Evolutionary conservation across 2,329 filamentous ascomycete genomes (phyloP).

Genomic region (Onygenales sp.): DNA sequence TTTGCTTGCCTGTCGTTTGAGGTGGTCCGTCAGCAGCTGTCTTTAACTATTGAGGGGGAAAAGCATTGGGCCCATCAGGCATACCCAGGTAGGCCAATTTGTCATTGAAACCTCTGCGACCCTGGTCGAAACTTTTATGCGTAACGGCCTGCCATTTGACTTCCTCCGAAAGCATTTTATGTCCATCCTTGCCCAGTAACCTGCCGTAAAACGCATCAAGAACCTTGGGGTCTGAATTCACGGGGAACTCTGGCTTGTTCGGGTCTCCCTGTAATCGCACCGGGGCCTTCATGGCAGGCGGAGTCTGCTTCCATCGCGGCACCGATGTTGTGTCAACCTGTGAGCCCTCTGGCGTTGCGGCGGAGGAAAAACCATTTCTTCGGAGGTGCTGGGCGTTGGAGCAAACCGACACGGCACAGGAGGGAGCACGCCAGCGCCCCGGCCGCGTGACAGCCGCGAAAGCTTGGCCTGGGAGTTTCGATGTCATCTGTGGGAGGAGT

Average conservation of each 20-base stretch:
- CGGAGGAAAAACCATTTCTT: conserved; percentile 20
- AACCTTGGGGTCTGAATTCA: conserved; percentile 65
- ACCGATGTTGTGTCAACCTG: conserved; percentile 25
- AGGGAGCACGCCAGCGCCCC: conserved; percentile 16
- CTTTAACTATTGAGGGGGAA: background rate
- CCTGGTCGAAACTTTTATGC: conserved; percentile 97
- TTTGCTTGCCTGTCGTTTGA: conserved; percentile 46
- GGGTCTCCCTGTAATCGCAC: conserved; percentile 37
- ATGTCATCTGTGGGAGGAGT: conserved; percentile 8
- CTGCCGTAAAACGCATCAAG: conserved; percentile 70
- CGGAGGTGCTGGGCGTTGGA: conserved; percentile 13
- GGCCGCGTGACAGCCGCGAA: conserved; percentile 11
- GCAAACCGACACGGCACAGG: conserved; percentile 13
- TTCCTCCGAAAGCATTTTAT: conserved; percentile 72
- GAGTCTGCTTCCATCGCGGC: conserved; percentile 64
- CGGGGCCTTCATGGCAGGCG: conserved; percentile 58
- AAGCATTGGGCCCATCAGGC: conserved; percentile 9
- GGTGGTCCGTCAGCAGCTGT: conserved; percentile 3
- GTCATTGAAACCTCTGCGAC: conserved; percentile 88
- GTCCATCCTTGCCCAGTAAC: conserved; percentile 64
- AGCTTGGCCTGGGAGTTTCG: conserved; percentile 9
- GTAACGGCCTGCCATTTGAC: conserved; percentile 95
- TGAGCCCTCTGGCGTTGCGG: conserved; percentile 16
- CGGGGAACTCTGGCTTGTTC: conserved; percentile 40
- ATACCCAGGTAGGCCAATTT: conserved; percentile 79